Evolutionary conservation across 768 basidiomycete genomes (phyloP), one percentile per base, ranked within the genome.

Genomic region (Lentinula aciculospora): DNA sequence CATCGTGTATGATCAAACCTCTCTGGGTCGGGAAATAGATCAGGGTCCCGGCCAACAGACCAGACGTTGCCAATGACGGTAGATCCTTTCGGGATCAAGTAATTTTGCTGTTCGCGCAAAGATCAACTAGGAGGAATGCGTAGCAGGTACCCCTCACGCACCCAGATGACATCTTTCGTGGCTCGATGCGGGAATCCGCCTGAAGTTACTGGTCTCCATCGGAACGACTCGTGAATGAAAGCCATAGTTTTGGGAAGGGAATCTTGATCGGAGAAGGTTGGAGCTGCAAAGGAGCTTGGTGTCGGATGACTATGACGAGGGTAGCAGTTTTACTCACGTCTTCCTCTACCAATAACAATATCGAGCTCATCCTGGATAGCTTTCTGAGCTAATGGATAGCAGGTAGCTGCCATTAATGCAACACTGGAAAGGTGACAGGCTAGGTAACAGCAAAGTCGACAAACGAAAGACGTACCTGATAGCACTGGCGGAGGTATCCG

Each of bases 101-200:
- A 78, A 21, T 76, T 73, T 46, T 74, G 67, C 76, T 82, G 32
- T 7, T 5, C 17, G n/a, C 4, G 57, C 4, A 21, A 62, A 23
- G 13, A 10, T 13, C 7, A 23, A 46, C 60, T 37, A 37, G 28
- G 28, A 37, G 27, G 19, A 31, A 32, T 13, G 50, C 31, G 32
- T 2, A 50, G 32, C 19, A 28, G 13, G 10, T 36, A 21, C 60
- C 70, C 7, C 9, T 9, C 23, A 44, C 42, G n/a, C 57, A 84
- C 84, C 76, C 83, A 89, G 25, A 81, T 65, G 29, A 90, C 80
- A 51, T 89, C 86, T 56, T 79, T 79, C 1, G 80, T 82, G 1
- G 86, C 80, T 45, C 80, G 79, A 61, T 90, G 88, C 3, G 84
- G 74, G 60, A 87, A 84, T 1, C 86, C 86, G 66, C 74, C 70